Evolutionary conservation across 2,329 filamentous ascomycete genomes (phyloP).

Genomic region (Colletotrichum graminicola): DNA sequence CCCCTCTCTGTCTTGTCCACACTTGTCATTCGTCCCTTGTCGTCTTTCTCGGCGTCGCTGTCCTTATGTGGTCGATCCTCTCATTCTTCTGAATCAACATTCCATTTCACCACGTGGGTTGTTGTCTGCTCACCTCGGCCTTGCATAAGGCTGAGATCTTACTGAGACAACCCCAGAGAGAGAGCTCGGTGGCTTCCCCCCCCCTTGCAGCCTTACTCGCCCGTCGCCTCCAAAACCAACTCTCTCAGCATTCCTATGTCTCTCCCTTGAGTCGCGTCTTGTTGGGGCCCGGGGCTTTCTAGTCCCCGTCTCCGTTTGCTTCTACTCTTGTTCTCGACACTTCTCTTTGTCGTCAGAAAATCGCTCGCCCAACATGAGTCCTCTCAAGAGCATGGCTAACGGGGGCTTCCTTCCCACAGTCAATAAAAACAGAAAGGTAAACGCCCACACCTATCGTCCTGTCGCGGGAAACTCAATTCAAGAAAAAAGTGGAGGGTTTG

Average conservation of each 20-base stretch:
- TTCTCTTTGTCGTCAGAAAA: slow-evolving; percentile 2
- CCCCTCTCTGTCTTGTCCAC: not conserved
- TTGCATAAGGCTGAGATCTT: slow-evolving; percentile 30
- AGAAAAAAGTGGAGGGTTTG: slow-evolving; percentile 22
- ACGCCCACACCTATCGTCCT: slow-evolving; percentile 25
- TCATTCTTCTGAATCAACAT: slow-evolving; percentile 11
- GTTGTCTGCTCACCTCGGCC: slow-evolving; percentile 7
- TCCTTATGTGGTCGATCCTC: not conserved
- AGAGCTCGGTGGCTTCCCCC: slow-evolving; percentile 20
- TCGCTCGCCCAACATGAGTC: slow-evolving; percentile 32
- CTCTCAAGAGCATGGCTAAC: slow-evolving; percentile 55
- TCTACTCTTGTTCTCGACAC: not conserved
- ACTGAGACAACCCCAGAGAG: slow-evolving; percentile 29
- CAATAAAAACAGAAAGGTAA: slow-evolving; percentile 70
- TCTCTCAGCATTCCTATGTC: slow-evolving; percentile 33
- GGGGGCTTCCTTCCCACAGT: slow-evolving; percentile 68
- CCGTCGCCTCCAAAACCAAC: slow-evolving; percentile 8
- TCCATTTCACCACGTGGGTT: slow-evolving; percentile 27
- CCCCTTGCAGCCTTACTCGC: slow-evolving; percentile 25
- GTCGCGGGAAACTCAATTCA: slow-evolving; percentile 40
- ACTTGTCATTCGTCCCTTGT: slow-evolving; percentile 25
- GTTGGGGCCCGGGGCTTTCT: slow-evolving; percentile 24
- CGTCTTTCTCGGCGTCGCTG: slow-evolving; percentile 21
- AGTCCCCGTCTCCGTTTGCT: slow-evolving; percentile 23
- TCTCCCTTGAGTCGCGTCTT: slow-evolving; percentile 38